Conservation (phyloP, 169 alveolate genomes). For the Perkinsus olseni region DNA sequence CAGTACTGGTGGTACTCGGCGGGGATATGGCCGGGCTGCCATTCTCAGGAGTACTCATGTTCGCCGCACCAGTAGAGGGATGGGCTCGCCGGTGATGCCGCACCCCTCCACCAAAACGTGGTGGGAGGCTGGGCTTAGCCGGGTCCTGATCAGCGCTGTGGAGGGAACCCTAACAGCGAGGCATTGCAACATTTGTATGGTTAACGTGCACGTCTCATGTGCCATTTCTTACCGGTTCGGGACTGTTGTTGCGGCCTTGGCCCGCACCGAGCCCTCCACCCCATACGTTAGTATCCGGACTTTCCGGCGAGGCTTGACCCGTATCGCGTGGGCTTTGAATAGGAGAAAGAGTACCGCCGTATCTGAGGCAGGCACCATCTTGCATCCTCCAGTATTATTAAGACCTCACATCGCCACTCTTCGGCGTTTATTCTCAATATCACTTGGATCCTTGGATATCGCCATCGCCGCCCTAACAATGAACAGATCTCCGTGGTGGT, state of each 20-base stretch:
- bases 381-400: no score
- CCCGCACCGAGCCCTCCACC: neutral
- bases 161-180: no score
- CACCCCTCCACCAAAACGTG: neutral
- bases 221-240: no score
- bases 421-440: neutral
- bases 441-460: neutral
- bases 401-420: neutral
- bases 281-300: neutral
- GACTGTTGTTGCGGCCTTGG: no score
- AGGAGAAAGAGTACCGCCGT: neutral
- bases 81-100: neutral
- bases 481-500: neutral
- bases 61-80: neutral
- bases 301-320: no score
- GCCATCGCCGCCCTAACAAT: neutral
- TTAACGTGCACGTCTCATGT: no score
- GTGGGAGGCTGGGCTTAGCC: neutral
- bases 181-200: no score
- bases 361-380: no score
- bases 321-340: neutral
- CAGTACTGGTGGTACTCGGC: neutral
- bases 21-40: neutral
- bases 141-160: neutral
- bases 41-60: neutral